Evolutionary conservation across 768 basidiomycete species (phyloP).

Genomic region (Daedaleopsis sinensis): DNA sequence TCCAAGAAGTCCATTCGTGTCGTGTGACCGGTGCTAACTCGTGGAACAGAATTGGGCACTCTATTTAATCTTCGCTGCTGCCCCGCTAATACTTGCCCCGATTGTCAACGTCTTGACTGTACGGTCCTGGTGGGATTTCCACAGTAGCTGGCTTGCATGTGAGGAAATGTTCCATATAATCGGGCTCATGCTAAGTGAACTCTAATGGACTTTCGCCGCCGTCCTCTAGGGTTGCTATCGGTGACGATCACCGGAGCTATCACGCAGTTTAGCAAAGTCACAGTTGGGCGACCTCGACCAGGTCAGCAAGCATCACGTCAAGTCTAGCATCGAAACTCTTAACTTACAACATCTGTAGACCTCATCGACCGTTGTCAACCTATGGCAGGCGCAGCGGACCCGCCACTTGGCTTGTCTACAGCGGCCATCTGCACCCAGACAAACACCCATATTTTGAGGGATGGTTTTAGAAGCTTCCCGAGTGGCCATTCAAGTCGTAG

Average conservation of each 20-base stretch:
- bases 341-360: conserved; percentile 40
- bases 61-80: conserved; percentile 49
- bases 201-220: neutral
- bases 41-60: conserved; percentile 19
- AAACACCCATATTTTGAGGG: conserved; percentile 56
- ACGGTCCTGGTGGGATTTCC: conserved; percentile 89
- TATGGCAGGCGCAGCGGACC: conserved; percentile 60
- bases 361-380: conserved; percentile 76
- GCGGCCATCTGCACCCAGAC: conserved; percentile 80
- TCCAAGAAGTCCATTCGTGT: neutral
- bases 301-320: conserved; percentile 45
- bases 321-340: neutral
- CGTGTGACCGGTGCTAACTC: neutral
- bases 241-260: conserved; percentile 76
- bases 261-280: conserved; percentile 85
- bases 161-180: conserved; percentile 16
- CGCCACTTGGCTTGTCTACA: conserved; percentile 72
- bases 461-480: conserved; percentile 92
- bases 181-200: neutral
- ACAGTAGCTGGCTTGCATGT: conserved; percentile 62
- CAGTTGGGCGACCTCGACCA: conserved; percentile 89
- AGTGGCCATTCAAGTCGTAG: conserved; percentile 88
- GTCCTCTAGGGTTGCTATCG: conserved; percentile 63
- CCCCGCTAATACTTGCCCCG: conserved; percentile 72
- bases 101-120: conserved; percentile 72